These are phyloP conservation scores for Ustilago sp. DNA, from an alignment of 1,284 basidiomycete species.

Conservation along the genomic window DNA sequence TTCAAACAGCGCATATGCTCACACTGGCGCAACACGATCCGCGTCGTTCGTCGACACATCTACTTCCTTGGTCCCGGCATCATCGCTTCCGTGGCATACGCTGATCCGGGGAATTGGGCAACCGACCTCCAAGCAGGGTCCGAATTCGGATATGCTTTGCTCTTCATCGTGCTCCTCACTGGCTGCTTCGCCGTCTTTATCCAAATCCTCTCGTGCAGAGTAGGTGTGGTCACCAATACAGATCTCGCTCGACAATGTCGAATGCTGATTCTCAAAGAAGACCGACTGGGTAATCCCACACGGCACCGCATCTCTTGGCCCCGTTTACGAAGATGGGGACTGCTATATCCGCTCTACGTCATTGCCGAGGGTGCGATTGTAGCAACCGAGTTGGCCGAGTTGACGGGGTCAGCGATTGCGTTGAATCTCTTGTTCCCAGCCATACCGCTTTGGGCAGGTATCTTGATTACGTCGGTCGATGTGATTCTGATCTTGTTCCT, in stretches of 20 bases:
- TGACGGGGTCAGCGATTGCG: slow-evolving; percentile 83
- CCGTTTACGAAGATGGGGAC: slow-evolving; percentile 73
- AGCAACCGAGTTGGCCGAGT: slow-evolving; percentile 74
- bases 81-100: slow-evolving; percentile 62
- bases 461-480: slow-evolving; percentile 85
- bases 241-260: slow-evolving; percentile 62
- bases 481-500: slow-evolving; percentile 78
- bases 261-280: slow-evolving; percentile 56
- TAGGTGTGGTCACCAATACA: slow-evolving; percentile 73
- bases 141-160: slow-evolving; percentile 79
- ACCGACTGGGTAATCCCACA: slow-evolving; percentile 61
- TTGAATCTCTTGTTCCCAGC: slow-evolving; percentile 83
- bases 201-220: slow-evolving; percentile 75
- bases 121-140: slow-evolving; percentile 68
- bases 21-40: slow-evolving; percentile 20
- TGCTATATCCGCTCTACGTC: slow-evolving; percentile 72
- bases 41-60: slow-evolving; percentile 46
- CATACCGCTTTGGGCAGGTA: slow-evolving; percentile 71
- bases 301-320: slow-evolving; percentile 79
- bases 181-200: slow-evolving; percentile 84
- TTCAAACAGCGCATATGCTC: slow-evolving; percentile 14
- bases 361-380: slow-evolving; percentile 82
- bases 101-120: slow-evolving; percentile 67
- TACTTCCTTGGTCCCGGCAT: slow-evolving; percentile 62
- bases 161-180: slow-evolving; percentile 86